Conservation (phyloP, 2,329 filamentous ascomycete genomes). For the Chaetomium strumarium region DNA sequence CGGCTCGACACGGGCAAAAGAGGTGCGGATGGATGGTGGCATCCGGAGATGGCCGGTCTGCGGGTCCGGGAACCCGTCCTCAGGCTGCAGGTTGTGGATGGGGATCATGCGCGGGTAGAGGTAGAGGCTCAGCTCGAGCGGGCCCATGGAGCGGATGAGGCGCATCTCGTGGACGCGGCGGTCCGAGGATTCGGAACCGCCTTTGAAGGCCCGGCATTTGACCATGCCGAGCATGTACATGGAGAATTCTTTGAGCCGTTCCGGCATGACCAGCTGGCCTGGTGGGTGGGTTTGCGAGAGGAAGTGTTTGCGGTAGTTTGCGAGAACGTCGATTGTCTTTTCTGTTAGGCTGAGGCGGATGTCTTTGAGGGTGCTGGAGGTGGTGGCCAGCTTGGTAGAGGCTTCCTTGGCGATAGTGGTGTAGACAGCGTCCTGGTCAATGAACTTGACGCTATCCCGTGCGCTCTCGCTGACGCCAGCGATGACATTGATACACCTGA, state of each 20-base stretch:
- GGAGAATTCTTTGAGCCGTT: constrained; percentile 90
- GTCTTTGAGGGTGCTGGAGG: constrained; percentile 72
- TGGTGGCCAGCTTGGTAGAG: constrained; percentile 69
- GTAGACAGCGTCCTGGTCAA: constrained; percentile 92
- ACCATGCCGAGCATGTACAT: constrained; percentile 92
- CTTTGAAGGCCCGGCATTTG: constrained; percentile 91
- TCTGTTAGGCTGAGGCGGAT: constrained; percentile 78
- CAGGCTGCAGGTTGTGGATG: constrained; percentile 79
- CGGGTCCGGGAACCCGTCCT: constrained; percentile 85
- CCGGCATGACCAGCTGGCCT: constrained; percentile 88
- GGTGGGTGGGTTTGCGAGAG: constrained; percentile 76
- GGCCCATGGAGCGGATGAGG: constrained; percentile 82
- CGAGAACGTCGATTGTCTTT: constrained; percentile 86
- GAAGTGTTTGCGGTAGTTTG: constrained; percentile 88
- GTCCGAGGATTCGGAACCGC: constrained; percentile 84
- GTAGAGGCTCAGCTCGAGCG: constrained; percentile 80
- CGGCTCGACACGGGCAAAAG: constrained; percentile 82
- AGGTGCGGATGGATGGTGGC: constrained; percentile 72
- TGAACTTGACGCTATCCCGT: constrained; percentile 80
- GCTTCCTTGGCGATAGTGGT: constrained; percentile 89
- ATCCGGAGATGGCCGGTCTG: constrained; percentile 76
- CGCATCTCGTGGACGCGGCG: constrained; percentile 86
- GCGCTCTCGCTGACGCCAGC: constrained; percentile 84
- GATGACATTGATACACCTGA: constrained; percentile 89
- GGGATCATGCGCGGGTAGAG: constrained; percentile 92